Evolutionary conservation across 768 basidiomycete species (phyloP), one percentile per base, ranked within the genome.

Genomic region (Kwoniella europaea): DNA sequence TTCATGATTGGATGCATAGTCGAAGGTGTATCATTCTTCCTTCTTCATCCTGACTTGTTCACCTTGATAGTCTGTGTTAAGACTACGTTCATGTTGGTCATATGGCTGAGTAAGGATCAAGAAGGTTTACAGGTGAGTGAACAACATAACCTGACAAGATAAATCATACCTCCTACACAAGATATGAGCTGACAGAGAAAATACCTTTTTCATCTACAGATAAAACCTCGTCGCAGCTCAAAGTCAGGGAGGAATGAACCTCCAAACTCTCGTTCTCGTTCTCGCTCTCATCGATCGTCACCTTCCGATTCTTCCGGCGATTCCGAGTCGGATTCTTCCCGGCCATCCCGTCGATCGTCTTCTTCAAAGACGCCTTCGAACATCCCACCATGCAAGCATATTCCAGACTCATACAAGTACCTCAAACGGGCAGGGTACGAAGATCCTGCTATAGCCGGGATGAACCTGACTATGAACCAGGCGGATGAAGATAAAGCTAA

Each of bases 21-120:
- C 9, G 76, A 79, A 53, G 53, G 59, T 22, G 63, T 61, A 9
- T 66, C 65, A 6, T 77, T 75, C 63, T 72, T 79, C 57, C 55
- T 77, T 13, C 50, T 77, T 43, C 74, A 75, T 65, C 74, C 74
- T 20, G 74, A 77, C n/a, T 63, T 79, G n/a, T 77, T 79, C 67
- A 77, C 78, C 0, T 65, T 79, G 12, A 63, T 77, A 0, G 74
- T 76, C n/a, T 77, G 76, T 52, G 29, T 77, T 71, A 79, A 79
- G 66, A 77, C 78, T 22, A 69, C 74, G 0, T 59, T 55, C 24
- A 13, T 53, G 41, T 27, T 66, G 57, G 2, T 56, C 13, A 58
- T 58, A 2, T 71, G 69, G 69, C 20, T 66, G 20, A 54, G 64
- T 29, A 59, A 52, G 42, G 69, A 66, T 22, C 44, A 71, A 60